Base-by-base conservation (phyloP, 257 asterid species). In the Cynanchum wilfordii region DNA sequence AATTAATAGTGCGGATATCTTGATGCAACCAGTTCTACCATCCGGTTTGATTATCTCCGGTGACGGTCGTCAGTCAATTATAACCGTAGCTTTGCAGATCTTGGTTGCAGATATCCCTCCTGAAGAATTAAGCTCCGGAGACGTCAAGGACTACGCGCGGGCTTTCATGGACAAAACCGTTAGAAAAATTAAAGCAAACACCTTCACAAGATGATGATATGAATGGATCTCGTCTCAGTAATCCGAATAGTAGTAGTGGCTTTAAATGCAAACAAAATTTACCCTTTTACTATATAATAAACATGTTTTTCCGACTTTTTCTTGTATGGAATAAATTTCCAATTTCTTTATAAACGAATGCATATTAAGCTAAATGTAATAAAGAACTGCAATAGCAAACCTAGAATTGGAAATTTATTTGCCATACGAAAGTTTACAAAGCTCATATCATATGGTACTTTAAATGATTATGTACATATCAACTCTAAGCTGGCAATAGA, bases 31-130 rank as follows among this genome's bases (percentile, higher is more conserved):
- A 0, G 79, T 89, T 69, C 88, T 86, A 0, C 98, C 96, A 10
- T 89, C 92, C 0, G 96, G 96, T 5, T 86, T 81, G 6, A 56
- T 87, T 30, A 89, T 92, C 70, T 87, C 96, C 7, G 58, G 82
- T 0, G 91, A 87, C 11, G 90, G 88, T 11, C 82, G 84, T 47
- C 76, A 1, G 10, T 89, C 96, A 22, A 81, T 92, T 25, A 64
- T 90, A 24, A 92, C 94, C 0, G 79, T 85, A 63, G 87, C 87
- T 49, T 84, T 82, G 64, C 96, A 89, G 38, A 79, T 84, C 70
- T 40, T 89, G 22, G 81, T 82, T 63, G 25, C 73, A 2, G 73
- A 70, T 8, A 69, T 38, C 75, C 22, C 83, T 7, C 78, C 91
- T 0, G 73, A 83, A 79, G 82, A 83, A 40, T 81, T 77, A 0